Evolutionary conservation across 2,329 filamentous ascomycete genomes (phyloP).

Genomic region (Colletotrichum endophyticum): DNA sequence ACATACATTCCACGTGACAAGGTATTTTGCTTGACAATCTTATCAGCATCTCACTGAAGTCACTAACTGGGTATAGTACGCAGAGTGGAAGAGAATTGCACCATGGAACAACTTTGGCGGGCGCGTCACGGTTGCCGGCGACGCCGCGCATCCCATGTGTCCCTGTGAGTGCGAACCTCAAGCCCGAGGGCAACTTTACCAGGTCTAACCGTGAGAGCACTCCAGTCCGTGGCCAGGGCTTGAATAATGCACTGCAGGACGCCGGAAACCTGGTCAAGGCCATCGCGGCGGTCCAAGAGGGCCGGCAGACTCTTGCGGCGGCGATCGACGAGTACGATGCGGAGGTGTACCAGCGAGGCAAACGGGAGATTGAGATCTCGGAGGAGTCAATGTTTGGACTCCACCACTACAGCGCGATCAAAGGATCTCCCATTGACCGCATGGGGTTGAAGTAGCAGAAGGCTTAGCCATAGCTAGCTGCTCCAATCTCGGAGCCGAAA

Average conservation of each 20-base stretch:
- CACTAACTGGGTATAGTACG: not conserved
- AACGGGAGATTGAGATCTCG: not conserved
- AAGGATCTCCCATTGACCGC: not conserved
- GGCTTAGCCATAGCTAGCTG: not conserved
- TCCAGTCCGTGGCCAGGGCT: not conserved
- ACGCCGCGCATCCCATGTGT: not conserved
- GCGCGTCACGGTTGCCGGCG: not conserved
- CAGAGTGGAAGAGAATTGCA: not conserved
- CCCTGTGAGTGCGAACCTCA: not conserved
- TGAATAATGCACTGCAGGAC: not conserved
- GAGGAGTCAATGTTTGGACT: not conserved
- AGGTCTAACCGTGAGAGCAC: not conserved
- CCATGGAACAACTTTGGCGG: not conserved
- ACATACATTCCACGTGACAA: not conserved
- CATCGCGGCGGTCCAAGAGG: not conserved
- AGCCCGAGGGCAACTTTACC: not conserved
- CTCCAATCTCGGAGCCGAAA: not conserved
- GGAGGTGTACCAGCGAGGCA: not conserved
- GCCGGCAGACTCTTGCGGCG: not conserved
- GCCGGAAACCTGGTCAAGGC: not conserved
- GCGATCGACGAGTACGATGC: not conserved
- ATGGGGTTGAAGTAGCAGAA: not conserved
- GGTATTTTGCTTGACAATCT: rapidly evolving
- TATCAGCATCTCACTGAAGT: not conserved
- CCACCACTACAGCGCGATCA: not conserved